Percentiles rank a stretch among this genome's conserved stretches.
Evolutionary conservation across 1,284 basidiomycete genomes (phyloP).

Genomic region (Leccinum pallidistipes): DNA sequence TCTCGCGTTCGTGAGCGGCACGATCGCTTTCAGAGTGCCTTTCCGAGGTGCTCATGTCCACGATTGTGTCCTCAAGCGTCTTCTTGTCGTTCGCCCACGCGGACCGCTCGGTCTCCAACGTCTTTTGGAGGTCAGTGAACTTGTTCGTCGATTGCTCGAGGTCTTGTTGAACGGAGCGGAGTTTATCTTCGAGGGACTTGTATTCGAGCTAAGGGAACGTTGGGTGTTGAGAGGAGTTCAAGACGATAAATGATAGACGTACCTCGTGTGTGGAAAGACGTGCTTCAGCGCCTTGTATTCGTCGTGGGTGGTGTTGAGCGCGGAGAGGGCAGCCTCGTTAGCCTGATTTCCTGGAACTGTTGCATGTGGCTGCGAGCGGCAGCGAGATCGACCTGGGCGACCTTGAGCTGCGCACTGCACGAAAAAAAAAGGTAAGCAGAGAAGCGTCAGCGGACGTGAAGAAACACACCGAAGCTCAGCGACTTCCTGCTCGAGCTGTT

Average conservation of each 20-base stretch:
- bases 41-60: conserved; percentile 72
- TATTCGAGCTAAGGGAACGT: conserved; percentile 57
- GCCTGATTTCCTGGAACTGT: conserved; percentile 87
- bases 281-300: conserved; percentile 73
- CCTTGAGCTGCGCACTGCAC: conserved; percentile 69
- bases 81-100: conserved; percentile 80
- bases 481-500: conserved; percentile 82
- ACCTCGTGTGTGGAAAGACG: conserved; percentile 70
- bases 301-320: conserved; percentile 72
- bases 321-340: conserved; percentile 73
- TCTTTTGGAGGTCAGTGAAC: conserved; percentile 59
- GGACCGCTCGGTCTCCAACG: conserved; percentile 62
- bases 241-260: conserved; percentile 16
- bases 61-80: conserved; percentile 73
- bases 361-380: conserved; percentile 71
- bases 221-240: conserved; percentile 5
- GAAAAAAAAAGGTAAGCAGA: conserved; percentile 6
- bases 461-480: conserved; percentile 72
- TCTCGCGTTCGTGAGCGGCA: conserved; percentile 59
- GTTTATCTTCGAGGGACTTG: conserved; percentile 61
- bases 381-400: conserved; percentile 72
- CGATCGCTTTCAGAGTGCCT: conserved; percentile 65
- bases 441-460: neutral
- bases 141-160: conserved; percentile 51
- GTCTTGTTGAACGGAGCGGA: conserved; percentile 58